Conservation (phyloP, 352 stramenopile genomes). For the Elongisporangium undulatum region DNA sequence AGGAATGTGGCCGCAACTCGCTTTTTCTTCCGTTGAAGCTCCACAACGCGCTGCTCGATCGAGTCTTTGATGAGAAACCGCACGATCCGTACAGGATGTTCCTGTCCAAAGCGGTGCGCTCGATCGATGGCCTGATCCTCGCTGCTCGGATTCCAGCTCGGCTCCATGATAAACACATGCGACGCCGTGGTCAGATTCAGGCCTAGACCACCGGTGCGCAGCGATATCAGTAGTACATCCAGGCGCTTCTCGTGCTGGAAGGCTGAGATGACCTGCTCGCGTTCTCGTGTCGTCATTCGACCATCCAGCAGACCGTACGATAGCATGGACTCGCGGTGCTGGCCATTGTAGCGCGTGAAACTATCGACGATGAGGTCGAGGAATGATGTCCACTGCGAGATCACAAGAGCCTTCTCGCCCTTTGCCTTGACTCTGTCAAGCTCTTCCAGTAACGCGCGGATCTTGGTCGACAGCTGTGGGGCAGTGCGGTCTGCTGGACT, state of each 20-base stretch:
- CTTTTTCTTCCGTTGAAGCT: slow-evolving; percentile 85
- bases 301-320: slow-evolving; percentile 58
- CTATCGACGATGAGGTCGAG: slow-evolving; percentile 70
- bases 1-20: slow-evolving; percentile 74
- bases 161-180: slow-evolving; percentile 93
- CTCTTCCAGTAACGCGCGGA: slow-evolving; percentile 46
- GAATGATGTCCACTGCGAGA: slow-evolving; percentile 87
- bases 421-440: slow-evolving; percentile 38
- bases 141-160: slow-evolving; percentile 90
- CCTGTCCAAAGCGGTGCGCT: slow-evolving; percentile 85
- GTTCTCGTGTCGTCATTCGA: slow-evolving; percentile 50
- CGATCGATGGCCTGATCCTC: slow-evolving; percentile 89
- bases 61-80: slow-evolving; percentile 85
- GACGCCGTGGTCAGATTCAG: slow-evolving; percentile 92
- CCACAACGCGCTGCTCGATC: slow-evolving; percentile 89
- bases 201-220: slow-evolving; percentile 85
- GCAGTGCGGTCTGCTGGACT: slow-evolving; percentile 5
- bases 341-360: slow-evolving; percentile 27
- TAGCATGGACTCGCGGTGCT: slow-evolving; percentile 11
- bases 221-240: slow-evolving; percentile 84
- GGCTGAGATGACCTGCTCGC: slow-evolving; percentile 52
- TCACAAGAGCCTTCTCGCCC: slow-evolving; percentile 66
- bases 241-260: slow-evolving; percentile 55
- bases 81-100: slow-evolving; percentile 63
- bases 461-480: slow-evolving; percentile 54